Percentiles rank a stretch among this genome's conserved stretches.
These are phyloP conservation scores for Fraxinus paxiana DNA, from an alignment of 305 asterid genomes.

Conservation along the genomic window DNA sequence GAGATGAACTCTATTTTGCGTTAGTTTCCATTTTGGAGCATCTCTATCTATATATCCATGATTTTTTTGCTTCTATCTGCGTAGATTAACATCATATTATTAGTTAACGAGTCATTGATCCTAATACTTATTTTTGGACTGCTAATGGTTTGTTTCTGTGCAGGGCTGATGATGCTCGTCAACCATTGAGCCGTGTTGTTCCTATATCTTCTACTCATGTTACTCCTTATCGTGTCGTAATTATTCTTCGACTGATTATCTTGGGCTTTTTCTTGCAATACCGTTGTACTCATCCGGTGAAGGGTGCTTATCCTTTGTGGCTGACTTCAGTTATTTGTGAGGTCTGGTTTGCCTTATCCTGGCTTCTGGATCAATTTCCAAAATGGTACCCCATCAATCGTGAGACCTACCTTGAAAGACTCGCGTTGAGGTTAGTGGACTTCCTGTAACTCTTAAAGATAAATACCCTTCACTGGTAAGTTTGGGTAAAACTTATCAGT, in stretches of 20 bases:
- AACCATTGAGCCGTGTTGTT: constrained; percentile 43
- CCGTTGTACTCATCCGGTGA: constrained; percentile 66
- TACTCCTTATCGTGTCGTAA: constrained; percentile 52
- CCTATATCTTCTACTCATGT: constrained; percentile 41
- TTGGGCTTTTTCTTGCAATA: constrained; percentile 70
- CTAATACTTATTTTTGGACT: constrained; percentile 23
- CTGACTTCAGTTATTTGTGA: constrained; percentile 72
- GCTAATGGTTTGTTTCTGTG: constrained; percentile 25
- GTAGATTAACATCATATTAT: not conserved
- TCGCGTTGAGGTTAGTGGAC: constrained; percentile 57
- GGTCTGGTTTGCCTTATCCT: constrained; percentile 76
- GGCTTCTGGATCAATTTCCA: constrained; percentile 80
- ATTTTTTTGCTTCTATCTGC: not conserved
- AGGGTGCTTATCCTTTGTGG: constrained; percentile 74
- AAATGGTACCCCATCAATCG: constrained; percentile 72
- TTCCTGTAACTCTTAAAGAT: not conserved
- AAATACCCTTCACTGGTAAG: not conserved
- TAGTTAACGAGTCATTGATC: not conserved
- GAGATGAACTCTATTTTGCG: not conserved
- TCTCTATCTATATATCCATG: not conserved
- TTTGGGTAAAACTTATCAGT: not conserved
- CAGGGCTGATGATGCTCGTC: constrained; percentile 51
- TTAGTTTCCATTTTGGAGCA: not conserved
- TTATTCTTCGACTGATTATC: constrained; percentile 64
- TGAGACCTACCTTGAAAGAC: constrained; percentile 72